Evolutionary conservation across 352 stramenopile genomes (phyloP).

Genomic region (Phytopythium cucurbitacearum): DNA sequence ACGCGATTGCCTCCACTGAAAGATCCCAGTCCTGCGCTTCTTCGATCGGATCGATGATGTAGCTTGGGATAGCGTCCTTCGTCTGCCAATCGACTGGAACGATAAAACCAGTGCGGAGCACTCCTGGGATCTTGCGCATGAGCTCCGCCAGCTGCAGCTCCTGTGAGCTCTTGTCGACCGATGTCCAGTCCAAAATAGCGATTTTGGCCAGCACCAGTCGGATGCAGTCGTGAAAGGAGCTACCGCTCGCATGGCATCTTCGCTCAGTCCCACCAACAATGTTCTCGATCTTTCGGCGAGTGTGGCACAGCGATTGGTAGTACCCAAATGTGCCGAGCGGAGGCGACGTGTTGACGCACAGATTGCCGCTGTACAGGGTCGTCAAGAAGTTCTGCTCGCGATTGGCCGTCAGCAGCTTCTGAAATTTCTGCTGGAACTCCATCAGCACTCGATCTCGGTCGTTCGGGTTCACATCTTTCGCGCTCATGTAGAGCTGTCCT

Average conservation of each 20-base stretch:
- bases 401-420: constrained; percentile 41
- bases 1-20: too few relatives aligned
- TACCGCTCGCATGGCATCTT: constrained; percentile 34
- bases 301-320: constrained; percentile 49
- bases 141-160: constrained; percentile 26
- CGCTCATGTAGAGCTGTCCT: constrained; percentile 56
- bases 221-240: constrained; percentile 63
- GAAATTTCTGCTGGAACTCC: constrained; percentile 49
- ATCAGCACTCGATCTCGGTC: constrained; percentile 39
- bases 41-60: too few relatives aligned
- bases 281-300: constrained; percentile 28
- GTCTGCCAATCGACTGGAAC: constrained; percentile 16
- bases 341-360: constrained; percentile 66
- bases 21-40: too few relatives aligned
- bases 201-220: constrained; percentile 71
- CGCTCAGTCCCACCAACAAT: constrained; percentile 17
- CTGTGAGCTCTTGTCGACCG: constrained; percentile 46
- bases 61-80: constrained; percentile 4
- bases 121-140: constrained; percentile 18
- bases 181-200: constrained; percentile 73
- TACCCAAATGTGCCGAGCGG: constrained; percentile 62
- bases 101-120: constrained; percentile 19
- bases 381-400: constrained; percentile 56
- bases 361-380: constrained; percentile 54
- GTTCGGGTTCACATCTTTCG: constrained; percentile 76